Evolutionary conservation across 1,284 basidiomycete genomes (phyloP).

Genomic region (Ustilago nuda): DNA sequence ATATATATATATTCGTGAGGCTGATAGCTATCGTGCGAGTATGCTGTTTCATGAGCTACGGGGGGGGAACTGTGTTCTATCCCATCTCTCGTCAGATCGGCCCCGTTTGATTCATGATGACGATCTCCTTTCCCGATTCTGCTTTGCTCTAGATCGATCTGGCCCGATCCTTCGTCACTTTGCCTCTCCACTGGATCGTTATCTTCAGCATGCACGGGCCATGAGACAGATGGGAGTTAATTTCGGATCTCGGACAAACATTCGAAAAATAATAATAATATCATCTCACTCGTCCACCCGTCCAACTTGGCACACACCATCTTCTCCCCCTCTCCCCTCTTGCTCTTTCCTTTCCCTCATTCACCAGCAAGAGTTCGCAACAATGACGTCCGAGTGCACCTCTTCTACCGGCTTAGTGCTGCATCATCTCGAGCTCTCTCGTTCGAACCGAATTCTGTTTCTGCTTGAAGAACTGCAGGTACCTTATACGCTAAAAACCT

Average conservation of each 20-base stretch:
- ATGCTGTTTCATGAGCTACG: too few relatives aligned
- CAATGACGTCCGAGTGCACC: neutral
- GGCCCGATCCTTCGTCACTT: too few relatives aligned
- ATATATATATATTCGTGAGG: too few relatives aligned
- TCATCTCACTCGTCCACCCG: neutral
- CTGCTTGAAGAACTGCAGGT: conserved; percentile 41
- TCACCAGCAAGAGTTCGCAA: neutral
- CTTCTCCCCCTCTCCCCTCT: neutral
- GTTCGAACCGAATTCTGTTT: conserved; percentile 39
- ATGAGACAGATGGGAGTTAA: neutral
- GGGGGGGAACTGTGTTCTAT: too few relatives aligned
- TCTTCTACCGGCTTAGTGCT: conserved; percentile 22
- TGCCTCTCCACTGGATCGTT: too few relatives aligned
- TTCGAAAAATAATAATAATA: neutral
- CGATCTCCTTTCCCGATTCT: too few relatives aligned
- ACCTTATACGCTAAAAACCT: conserved; percentile 27
- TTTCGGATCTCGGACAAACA: conserved; percentile 2
- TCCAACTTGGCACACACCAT: neutral
- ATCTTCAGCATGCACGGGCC: too few relatives aligned
- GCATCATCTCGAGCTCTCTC: conserved; percentile 41
- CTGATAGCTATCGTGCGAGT: too few relatives aligned
- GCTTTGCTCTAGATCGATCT: too few relatives aligned
- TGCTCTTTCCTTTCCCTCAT: neutral
- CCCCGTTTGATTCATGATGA: too few relatives aligned
- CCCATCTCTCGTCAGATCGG: too few relatives aligned